These are phyloP conservation scores for Ogataea trehaloabstinens DNA, from an alignment of 805 yeast species.

Conservation along the genomic window DNA sequence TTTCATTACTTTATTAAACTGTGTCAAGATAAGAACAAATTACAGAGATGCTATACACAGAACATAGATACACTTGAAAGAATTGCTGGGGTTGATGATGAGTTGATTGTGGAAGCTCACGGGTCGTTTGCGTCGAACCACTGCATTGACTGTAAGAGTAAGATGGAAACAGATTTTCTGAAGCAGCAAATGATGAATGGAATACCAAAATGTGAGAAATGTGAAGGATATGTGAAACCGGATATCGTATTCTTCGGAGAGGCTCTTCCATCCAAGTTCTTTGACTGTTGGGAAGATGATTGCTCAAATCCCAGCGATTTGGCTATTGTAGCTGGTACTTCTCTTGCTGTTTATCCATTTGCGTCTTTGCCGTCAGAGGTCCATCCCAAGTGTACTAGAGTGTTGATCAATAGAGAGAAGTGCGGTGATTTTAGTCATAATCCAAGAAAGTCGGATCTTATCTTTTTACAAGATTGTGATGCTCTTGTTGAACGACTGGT, in stretches of 20 bases:
- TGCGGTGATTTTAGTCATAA: slow-evolving; percentile 69
- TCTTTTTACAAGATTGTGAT: slow-evolving; percentile 66
- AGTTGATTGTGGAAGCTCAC: slow-evolving; percentile 82
- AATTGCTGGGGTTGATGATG: slow-evolving; percentile 69
- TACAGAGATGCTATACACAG: slow-evolving; percentile 82
- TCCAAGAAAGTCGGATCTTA: slow-evolving; percentile 58
- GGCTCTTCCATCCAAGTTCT: slow-evolving; percentile 68
- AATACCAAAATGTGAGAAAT: slow-evolving; percentile 57
- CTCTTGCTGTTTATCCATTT: slow-evolving; percentile 87
- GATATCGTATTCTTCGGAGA: slow-evolving; percentile 96
- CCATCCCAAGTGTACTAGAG: slow-evolving; percentile 46
- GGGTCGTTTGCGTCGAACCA: slow-evolving; percentile 87
- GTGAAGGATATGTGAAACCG: slow-evolving; percentile 83
- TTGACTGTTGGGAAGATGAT: slow-evolving; percentile 63
- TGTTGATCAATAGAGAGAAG: slow-evolving; percentile 67
- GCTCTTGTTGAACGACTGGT: slow-evolving; percentile 55
- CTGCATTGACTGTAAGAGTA: slow-evolving; percentile 71
- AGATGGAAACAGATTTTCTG: slow-evolving; percentile 48
- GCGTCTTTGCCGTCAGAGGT: slow-evolving; percentile 77
- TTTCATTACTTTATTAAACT: slow-evolving; percentile 74
- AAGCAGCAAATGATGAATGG: slow-evolving; percentile 34
- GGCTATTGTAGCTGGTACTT: slow-evolving; percentile 90
- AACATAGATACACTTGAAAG: slow-evolving; percentile 92
- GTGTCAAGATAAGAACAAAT: slow-evolving; percentile 58
- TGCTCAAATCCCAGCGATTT: slow-evolving; percentile 51